Conservation (phyloP, 2,329 filamentous ascomycete species). For the Fusarium virguliforme region DNA sequence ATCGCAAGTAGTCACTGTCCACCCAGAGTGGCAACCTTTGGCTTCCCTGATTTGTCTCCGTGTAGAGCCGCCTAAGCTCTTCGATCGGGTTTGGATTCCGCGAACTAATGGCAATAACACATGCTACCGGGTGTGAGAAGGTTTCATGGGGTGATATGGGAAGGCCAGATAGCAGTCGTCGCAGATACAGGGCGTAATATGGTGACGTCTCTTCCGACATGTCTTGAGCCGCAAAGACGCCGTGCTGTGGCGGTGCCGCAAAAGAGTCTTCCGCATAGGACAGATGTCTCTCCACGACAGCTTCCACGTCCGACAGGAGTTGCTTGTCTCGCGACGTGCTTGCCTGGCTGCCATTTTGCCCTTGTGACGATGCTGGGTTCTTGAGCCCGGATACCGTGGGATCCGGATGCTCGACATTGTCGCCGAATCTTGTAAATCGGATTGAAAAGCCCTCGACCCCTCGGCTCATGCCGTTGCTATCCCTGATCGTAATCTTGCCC, state of each 20-base stretch:
- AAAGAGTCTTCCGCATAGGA: conserved; percentile 79
- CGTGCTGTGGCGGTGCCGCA: conserved; percentile 56
- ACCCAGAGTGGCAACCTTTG: conserved; percentile 86
- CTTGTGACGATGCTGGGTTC: conserved; percentile 59
- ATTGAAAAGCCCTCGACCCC: conserved; percentile 92
- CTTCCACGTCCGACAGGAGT: conserved; percentile 78
- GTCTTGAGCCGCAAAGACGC: conserved; percentile 59
- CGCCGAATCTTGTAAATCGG: conserved; percentile 83
- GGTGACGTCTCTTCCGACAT: conserved; percentile 75
- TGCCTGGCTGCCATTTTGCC: conserved; percentile 49
- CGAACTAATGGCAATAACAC: conserved; percentile 95
- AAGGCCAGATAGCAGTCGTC: conserved; percentile 85
- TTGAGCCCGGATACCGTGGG: conserved; percentile 53
- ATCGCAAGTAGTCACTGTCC: conserved; percentile 91
- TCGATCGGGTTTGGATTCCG: conserved; percentile 88
- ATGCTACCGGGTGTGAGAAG: conserved; percentile 94
- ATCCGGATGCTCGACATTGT: conserved; percentile 69
- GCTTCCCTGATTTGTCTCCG: conserved; percentile 84
- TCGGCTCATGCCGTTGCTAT: conserved; percentile 88
- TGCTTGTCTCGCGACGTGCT: conserved; percentile 53
- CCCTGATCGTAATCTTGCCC: conserved; percentile 90
- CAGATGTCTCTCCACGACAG: conserved; percentile 85
- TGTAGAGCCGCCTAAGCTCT: conserved; percentile 86
- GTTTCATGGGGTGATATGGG: conserved; percentile 89
- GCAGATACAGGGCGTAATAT: conserved; percentile 88